Base-by-base conservation (phyloP, 2,329 filamentous ascomycete genomes). In the Colletotrichum paranaense region DNA sequence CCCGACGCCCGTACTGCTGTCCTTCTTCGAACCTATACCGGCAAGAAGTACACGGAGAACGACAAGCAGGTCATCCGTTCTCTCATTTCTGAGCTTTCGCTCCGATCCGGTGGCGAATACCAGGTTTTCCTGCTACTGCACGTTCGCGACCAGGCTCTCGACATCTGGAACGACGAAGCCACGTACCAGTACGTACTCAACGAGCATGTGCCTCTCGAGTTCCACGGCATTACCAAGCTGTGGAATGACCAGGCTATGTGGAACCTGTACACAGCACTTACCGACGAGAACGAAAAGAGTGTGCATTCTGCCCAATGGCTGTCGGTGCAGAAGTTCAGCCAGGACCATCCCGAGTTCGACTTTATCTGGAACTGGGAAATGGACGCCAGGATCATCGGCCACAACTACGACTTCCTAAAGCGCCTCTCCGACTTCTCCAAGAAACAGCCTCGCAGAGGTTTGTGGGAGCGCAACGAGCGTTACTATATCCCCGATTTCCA, bases 331-430 rank as follows among this genome's bases (percentile, higher is more conserved):
- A 92, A 92, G 82, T 95, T 95, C 79, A 90, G 90, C 72, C 88
- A 93, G 78, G 92, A 93, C 62, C 92, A 95, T 77, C 93, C 93
- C 0, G 91, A 96, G 77, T 97, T 94, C 76, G 93, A 95, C 76
- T 95, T 90, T 77, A 88, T 95, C 76, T 97, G 94, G 93, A 95
- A 96, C 80, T 95, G 93, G 94, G 94, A 97, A 80, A 93, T 95
- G 83, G 94, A 97, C 79, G 91, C 92, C 38, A 89, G 94, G 60
- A 93, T 93, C 78, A 94, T 92, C 0, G 94, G 94, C 9, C 93
- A 97, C 75, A 92, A 95, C 83, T 95, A 96, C 81, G 92, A 96
- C 77, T 90, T 96, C 76, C 89, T 95, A 56, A 88, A 92, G 76
- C 91, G 91, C 74, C 82, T 95, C 8, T 82, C 84, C 26, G 82